Base-by-base conservation (phyloP, 345 rosid species). In the Viola odorata region DNA sequence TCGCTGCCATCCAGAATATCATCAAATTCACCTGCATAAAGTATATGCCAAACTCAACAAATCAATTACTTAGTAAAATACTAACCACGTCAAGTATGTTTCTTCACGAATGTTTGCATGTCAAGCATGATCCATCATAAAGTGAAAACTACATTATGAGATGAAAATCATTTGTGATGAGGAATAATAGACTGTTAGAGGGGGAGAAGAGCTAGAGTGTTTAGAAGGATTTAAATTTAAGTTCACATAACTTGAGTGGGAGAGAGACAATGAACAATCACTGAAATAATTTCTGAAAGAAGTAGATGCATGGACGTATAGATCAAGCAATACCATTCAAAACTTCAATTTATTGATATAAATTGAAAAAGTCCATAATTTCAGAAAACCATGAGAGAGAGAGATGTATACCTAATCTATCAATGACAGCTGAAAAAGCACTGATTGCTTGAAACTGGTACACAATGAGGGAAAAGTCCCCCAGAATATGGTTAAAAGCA, bases 391-490 rank as follows among this genome's bases (percentile, higher is more conserved):
- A 2, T 0, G 32, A 23, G 32, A 23, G 58, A 56, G 37, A 44
- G 55, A 69, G 63, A 62, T 57, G 63, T 58, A 36, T 81, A 92
- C 98, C 98, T 62, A 89, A 81, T 65, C 98, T 86, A 66, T 92
- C 96, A 81, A 92, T 87, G 79, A 89, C 94, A 42, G 98, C 98
- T 64, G 98, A 92, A 78, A 92, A 92, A 12, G 98, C 90, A 81
- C 89, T 89, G 73, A 92, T 87, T 60, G 96, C 79, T 76, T 92
- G 98, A 81, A 92, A 92, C 78, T 89, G 98, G 77, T 75, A 92
- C 49, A 92, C 96, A 47, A 92, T 80, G 61, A 92, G 90, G 37
- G 94, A 92, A 78, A 92, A 82, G 66, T 92, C 98, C 67, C 96
- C 96, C 45, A 92, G 86, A 53, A 92, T 89, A 71, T 92, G 98